These are phyloP conservation scores for Jamesozyma hellenica DNA, from an alignment of 805 yeast genomes.

Conservation along the genomic window DNA sequence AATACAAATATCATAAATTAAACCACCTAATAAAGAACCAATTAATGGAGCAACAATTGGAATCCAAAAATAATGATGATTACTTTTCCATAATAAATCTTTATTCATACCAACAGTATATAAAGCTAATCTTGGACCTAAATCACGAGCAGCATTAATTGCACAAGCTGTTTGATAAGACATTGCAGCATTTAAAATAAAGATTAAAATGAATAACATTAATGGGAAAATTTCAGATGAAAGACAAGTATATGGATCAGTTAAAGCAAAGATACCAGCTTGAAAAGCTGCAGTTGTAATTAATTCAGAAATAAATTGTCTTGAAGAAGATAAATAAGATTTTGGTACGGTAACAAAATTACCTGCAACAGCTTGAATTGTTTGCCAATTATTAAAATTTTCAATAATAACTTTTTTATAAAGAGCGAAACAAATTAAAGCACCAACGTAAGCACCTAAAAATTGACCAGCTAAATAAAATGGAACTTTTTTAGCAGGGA, in stretches of 20 bases:
- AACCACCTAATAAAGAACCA: slow-evolving; percentile 40
- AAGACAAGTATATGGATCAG: slow-evolving; percentile 41
- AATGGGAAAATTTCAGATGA: slow-evolving; percentile 39
- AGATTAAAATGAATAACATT: slow-evolving; percentile 37
- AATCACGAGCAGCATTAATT: slow-evolving; percentile 45
- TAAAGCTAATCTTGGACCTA: slow-evolving; percentile 44
- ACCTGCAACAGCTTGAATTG: slow-evolving; percentile 30
- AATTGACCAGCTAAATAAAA: slow-evolving; percentile 38
- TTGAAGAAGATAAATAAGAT: slow-evolving; percentile 32
- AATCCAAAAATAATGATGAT: slow-evolving; percentile 43
- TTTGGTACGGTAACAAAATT: slow-evolving; percentile 40
- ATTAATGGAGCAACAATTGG: slow-evolving; percentile 42
- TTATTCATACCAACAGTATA: slow-evolving; percentile 39
- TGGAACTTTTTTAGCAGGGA: slow-evolving; percentile 41
- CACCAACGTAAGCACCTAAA: slow-evolving; percentile 41
- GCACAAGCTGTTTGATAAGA: slow-evolving; percentile 49
- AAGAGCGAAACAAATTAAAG: slow-evolving; percentile 36
- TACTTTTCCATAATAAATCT: slow-evolving; percentile 30
- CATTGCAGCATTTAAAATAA: slow-evolving; percentile 37
- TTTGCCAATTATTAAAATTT: slow-evolving; percentile 22
- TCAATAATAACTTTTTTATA: slow-evolving; percentile 31
- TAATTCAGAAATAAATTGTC: slow-evolving; percentile 41
- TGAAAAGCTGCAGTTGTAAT: slow-evolving; percentile 37
- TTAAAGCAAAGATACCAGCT: slow-evolving; percentile 39
- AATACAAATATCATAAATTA: slow-evolving; percentile 41